Evolutionary conservation across 306 rosid genomes (phyloP).

Genomic region (Potentilla sterilis): DNA sequence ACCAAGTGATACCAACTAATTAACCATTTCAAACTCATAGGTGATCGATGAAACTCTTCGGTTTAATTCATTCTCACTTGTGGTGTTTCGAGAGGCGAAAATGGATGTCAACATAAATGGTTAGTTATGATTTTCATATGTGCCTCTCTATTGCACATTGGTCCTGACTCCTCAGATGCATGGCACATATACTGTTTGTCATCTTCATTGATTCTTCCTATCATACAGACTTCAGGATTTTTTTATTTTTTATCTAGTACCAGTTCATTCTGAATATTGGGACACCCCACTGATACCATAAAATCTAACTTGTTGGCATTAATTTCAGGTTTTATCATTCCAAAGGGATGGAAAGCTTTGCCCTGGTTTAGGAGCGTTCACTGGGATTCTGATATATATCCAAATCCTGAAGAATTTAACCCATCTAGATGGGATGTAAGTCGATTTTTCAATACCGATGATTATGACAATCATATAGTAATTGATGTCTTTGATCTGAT

Average conservation of each 20-base stretch:
- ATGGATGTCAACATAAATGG: conserved; percentile 61
- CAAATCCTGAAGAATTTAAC: conserved; percentile 69
- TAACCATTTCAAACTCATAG: conserved; percentile 28
- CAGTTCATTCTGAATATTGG: neutral
- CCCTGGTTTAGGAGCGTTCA: conserved; percentile 86
- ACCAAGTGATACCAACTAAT: conserved; percentile 12
- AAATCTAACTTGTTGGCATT: conserved; percentile 25
- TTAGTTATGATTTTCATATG: conserved; percentile 34
- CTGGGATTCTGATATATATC: conserved; percentile 72
- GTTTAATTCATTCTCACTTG: conserved; percentile 64
- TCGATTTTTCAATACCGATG: neutral
- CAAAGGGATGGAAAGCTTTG: conserved; percentile 86
- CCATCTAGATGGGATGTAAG: conserved; percentile 91
- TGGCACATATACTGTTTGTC: neutral
- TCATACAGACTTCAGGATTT: neutral
- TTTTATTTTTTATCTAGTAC: neutral
- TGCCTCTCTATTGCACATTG: too few relatives aligned
- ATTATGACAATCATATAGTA: neutral
- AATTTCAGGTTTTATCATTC: conserved; percentile 65
- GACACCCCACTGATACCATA: neutral
- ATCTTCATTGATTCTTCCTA: too few relatives aligned
- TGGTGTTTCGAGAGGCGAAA: conserved; percentile 81
- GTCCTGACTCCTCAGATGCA: too few relatives aligned
- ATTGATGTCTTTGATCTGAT: neutral
- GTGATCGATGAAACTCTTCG: conserved; percentile 92